Conservation (phyloP, 495 filamentous ascomycete species). For the Immersiella caudata region DNA sequence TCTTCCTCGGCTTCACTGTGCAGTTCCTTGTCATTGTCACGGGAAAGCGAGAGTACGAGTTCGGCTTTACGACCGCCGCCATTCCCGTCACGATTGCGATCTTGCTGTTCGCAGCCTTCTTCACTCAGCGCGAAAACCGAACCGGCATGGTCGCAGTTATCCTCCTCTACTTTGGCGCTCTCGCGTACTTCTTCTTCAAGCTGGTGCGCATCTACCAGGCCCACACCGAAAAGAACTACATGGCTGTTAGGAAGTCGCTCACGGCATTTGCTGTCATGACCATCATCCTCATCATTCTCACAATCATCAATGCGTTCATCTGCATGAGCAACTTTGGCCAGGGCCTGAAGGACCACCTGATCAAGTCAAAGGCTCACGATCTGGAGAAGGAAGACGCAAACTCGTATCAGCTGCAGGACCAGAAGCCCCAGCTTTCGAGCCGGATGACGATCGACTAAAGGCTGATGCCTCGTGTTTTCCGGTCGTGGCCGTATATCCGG, state of each 20-base stretch:
- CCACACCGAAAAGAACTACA: conserved; percentile 57
- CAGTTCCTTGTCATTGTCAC: conserved; percentile 95
- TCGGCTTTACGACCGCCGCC: conserved; percentile 82
- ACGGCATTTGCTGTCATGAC: conserved; percentile 95
- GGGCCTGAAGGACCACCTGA: conserved; percentile 85
- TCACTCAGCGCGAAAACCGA: conserved; percentile 78
- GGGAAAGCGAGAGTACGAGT: conserved; percentile 68
- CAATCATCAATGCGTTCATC: conserved; percentile 83
- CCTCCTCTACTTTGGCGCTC: conserved; percentile 81
- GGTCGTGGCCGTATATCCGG: background rate
- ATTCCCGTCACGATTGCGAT: conserved; percentile 89
- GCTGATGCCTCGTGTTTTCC: background rate
- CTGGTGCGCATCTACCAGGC: conserved; percentile 88
- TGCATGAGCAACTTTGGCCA: conserved; percentile 91
- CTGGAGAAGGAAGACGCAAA: conserved; percentile 73
- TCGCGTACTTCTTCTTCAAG: conserved; percentile 99
- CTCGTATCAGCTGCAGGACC: conserved; percentile 66
- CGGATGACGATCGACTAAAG: conserved; percentile 89
- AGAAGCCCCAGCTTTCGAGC: conserved; percentile 62
- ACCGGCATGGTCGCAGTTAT: conserved; percentile 79
- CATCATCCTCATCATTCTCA: conserved; percentile 80
- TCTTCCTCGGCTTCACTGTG: conserved; percentile 97
- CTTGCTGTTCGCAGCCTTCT: conserved; percentile 79
- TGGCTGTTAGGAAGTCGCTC: conserved; percentile 73
- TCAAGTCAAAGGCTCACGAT: conserved; percentile 61